Percentiles rank a stretch among this genome's conserved stretches.
Conservation (phyloP, 345 rosid genomes). For the Euphorbia pulcherrima region DNA sequence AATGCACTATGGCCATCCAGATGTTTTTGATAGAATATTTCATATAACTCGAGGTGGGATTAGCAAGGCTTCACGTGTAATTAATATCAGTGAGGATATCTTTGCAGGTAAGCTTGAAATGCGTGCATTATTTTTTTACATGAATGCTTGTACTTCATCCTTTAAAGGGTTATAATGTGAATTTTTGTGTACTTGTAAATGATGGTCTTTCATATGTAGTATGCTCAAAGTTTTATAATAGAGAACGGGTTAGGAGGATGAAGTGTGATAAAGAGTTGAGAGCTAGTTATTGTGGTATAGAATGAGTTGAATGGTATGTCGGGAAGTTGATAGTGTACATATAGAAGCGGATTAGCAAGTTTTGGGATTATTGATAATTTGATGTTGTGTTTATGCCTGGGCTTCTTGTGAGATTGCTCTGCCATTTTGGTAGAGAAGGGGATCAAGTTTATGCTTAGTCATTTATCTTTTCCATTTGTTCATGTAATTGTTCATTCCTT, state of each 20-base stretch:
- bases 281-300: no score
- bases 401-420: no score
- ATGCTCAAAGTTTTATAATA: background rate
- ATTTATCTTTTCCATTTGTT: no score
- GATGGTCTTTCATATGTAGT: background rate
- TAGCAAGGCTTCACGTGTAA: conserved; percentile 96
- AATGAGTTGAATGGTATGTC: no score
- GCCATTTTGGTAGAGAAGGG: no score
- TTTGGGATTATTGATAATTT: no score
- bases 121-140: background rate
- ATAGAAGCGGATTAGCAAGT: no score
- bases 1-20: conserved; percentile 99
- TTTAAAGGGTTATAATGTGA: background rate
- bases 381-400: no score
- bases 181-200: background rate
- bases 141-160: background rate
- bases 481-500: background rate
- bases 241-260: no score
- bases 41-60: conserved; percentile 98
- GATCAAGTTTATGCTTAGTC: no score
- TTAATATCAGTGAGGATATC: conserved; percentile 97
- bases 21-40: conserved; percentile 91
- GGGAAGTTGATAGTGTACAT: no score
- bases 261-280: no score
- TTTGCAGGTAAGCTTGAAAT: conserved; percentile 62